phyloP scores from a whole-genome alignment of 1,139 yeast species.

The Pichia sp. region DNA sequence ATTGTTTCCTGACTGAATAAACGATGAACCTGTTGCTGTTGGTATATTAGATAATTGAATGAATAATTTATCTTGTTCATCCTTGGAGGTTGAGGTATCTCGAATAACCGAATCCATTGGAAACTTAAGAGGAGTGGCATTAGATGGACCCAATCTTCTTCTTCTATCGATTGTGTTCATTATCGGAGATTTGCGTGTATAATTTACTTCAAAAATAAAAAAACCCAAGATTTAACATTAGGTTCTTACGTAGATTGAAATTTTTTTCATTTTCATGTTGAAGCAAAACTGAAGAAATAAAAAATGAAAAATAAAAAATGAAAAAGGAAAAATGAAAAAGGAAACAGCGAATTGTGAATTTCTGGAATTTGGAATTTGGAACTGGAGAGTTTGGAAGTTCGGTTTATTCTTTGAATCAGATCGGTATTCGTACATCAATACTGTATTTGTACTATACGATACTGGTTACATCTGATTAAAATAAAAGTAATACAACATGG shows the following conservation, averaged over 20 bases:
- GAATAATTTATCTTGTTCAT: slow-evolving; percentile 12
- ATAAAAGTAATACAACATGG: not conserved
- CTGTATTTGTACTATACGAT: not conserved
- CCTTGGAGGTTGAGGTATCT: not conserved
- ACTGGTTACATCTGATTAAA: not conserved
- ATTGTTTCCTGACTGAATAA: slow-evolving; percentile 60
- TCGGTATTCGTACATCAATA: not conserved
- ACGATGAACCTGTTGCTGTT: slow-evolving; percentile 81
- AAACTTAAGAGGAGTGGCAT: slow-evolving; percentile 47
- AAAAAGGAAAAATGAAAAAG: not conserved
- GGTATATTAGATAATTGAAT: slow-evolving; percentile 58
- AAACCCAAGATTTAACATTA: not conserved
- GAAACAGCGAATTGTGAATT: not conserved
- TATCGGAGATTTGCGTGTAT: not conserved
- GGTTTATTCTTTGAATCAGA: no score
- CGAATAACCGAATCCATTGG: slow-evolving; percentile 9
- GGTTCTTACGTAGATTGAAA: not conserved
- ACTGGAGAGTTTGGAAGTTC: no score
- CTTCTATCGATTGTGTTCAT: slow-evolving; percentile 58
- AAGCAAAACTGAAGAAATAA: not conserved
- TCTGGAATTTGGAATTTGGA: no score
- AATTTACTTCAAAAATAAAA: no score
- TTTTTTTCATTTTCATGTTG: not conserved
- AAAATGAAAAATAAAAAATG: not conserved
- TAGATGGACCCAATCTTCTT: slow-evolving; percentile 61